Evolutionary conservation across 345 rosid species (phyloP).

Genomic region (Garcia nutans): DNA sequence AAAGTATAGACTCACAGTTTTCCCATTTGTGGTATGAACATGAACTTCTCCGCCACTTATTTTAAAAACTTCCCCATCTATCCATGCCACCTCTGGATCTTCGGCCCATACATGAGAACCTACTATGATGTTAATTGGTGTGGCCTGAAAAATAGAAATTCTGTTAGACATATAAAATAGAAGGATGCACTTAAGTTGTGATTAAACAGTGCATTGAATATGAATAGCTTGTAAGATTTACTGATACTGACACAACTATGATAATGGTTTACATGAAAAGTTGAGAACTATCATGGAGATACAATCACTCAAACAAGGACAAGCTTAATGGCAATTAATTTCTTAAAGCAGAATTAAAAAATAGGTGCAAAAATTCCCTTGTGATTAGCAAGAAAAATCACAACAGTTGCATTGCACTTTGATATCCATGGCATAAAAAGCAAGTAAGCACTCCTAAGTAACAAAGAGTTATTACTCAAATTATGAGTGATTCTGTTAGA

Average conservation of each 20-base stretch:
- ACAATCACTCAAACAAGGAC: neutral
- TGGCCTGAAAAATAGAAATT: constrained; percentile 53
- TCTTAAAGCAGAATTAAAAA: neutral
- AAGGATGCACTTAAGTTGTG: neutral
- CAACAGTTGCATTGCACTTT: neutral
- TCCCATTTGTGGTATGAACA: constrained; percentile 61
- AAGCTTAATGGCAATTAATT: neutral
- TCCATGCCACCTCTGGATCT: constrained; percentile 79
- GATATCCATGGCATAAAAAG: neutral
- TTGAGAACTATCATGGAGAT: neutral
- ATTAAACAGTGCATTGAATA: neutral
- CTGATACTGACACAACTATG: neutral
- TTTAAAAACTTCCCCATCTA: constrained; percentile 84
- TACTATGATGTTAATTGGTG: constrained; percentile 75
- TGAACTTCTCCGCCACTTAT: constrained; percentile 75
- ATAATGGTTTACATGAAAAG: neutral
- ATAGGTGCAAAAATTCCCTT: neutral
- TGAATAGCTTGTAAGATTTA: neutral
- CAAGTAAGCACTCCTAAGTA: neutral
- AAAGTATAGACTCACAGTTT: constrained; percentile 59
- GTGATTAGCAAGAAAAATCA: neutral
- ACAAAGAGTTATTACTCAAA: neutral
- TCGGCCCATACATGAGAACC: constrained; percentile 99
- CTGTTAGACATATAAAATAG: neutral
- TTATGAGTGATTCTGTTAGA: neutral